Evolutionary conservation across 345 rosid genomes (phyloP).

Genomic region (Brassica carinata): DNA sequence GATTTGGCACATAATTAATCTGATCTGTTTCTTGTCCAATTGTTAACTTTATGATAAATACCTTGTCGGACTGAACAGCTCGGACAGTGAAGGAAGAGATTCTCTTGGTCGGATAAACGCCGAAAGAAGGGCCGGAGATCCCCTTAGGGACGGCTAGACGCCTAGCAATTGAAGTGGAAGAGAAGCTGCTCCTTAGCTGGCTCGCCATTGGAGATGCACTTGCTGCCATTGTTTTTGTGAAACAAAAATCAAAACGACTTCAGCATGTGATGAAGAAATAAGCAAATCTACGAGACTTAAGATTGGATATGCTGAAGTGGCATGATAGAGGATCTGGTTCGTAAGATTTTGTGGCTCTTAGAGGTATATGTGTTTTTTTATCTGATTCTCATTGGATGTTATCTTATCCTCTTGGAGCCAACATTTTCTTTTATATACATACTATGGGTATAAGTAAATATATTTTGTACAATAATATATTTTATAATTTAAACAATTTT

Average conservation of each 20-base stretch:
- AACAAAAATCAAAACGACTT: not conserved
- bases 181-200: slow-evolving; percentile 77
- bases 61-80: slow-evolving; percentile 82
- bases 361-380: not conserved
- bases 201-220: slow-evolving; percentile 88
- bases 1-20: not conserved
- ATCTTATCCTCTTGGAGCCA: slow-evolving; percentile 35
- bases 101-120: slow-evolving; percentile 55
- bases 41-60: not conserved
- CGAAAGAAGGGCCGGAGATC: slow-evolving; percentile 65
- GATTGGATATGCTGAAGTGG: slow-evolving; percentile 41
- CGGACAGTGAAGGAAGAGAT: slow-evolving; percentile 62
- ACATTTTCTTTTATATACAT: not conserved
- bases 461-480: no score
- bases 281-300: slow-evolving; percentile 23
- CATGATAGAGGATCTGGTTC: slow-evolving; percentile 27
- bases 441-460: no score
- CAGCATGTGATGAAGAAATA: slow-evolving; percentile 32
- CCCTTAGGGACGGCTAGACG: slow-evolving; percentile 59
- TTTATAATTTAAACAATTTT: no score
- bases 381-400: slow-evolving; percentile 40
- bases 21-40: not conserved
- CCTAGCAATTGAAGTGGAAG: slow-evolving; percentile 53
- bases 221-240: slow-evolving; percentile 47
- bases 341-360: slow-evolving; percentile 29